Conservation (phyloP, 108 stramenopile species). For the Cyclotella cryptica region DNA sequence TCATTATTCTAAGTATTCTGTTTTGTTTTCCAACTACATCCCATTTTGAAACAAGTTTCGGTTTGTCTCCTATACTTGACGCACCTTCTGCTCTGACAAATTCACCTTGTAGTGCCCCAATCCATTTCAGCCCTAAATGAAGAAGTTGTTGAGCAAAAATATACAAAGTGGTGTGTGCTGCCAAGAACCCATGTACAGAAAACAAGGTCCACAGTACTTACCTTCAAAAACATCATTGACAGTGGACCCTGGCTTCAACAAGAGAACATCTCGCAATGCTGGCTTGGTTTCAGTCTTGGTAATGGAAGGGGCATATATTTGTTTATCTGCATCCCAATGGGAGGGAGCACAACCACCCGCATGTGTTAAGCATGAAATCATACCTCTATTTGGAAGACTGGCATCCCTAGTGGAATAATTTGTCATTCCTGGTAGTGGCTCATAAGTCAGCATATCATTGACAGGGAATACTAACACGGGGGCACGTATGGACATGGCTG, state of each 20-base stretch:
- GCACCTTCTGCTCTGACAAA: slow-evolving; percentile 87
- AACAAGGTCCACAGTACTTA: not conserved
- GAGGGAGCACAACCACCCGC: slow-evolving; percentile 72
- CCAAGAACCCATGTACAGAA: not conserved
- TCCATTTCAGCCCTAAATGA: slow-evolving; percentile 59
- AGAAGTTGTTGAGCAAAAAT: too few species aligned
- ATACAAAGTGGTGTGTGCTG: too few species aligned
- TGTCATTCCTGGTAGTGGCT: slow-evolving; percentile 69
- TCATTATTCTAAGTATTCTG: slow-evolving; percentile 85
- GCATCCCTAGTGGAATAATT: slow-evolving; percentile 56
- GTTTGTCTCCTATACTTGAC: slow-evolving; percentile 65
- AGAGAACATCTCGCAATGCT: slow-evolving; percentile 69
- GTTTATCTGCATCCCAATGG: slow-evolving; percentile 59
- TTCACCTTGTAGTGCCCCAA: slow-evolving; percentile 80
- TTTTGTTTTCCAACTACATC: slow-evolving; percentile 58
- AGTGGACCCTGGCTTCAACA: slow-evolving; percentile 89
- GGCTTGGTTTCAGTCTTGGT: slow-evolving; percentile 28
- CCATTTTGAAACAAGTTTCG: slow-evolving; percentile 70
- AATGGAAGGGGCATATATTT: slow-evolving; percentile 31
- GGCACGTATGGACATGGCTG: slow-evolving; percentile 65
- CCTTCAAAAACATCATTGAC: slow-evolving; percentile 85
- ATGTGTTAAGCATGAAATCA: slow-evolving; percentile 66
- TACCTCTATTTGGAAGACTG: slow-evolving; percentile 74
- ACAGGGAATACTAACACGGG: slow-evolving; percentile 87
- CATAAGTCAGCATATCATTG: slow-evolving; percentile 67